Evolutionary conservation across 192 early-diverging fungal genomes (phyloP), one percentile per base, ranked within the genome.

Genomic region (Chytriomyces confervae): DNA sequence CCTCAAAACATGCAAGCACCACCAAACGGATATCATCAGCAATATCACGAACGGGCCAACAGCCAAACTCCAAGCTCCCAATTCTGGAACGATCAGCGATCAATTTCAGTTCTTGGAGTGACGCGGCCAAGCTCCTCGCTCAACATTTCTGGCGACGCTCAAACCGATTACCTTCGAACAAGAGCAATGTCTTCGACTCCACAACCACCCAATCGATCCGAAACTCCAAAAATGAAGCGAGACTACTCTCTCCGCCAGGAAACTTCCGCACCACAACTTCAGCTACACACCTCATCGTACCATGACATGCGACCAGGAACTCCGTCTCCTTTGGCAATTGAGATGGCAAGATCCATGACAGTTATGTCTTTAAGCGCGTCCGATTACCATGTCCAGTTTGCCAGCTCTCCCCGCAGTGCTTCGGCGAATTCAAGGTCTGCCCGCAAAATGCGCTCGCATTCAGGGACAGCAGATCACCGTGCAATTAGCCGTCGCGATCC

Each of bases 401-500:
- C 61, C 27, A n/a, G 29, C 23, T 18, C 44, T 43, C 36, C 74
- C 6, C 23, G 74, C 13, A 50, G 49, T 9, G 61, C 49, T 20
- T 75, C 61, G 13, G 57, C 23, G 13, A 24, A 63, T 45, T 20
- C 72, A 43, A 36, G 62, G 43, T 4, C 11, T 2, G 63, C 49
- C 43, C n/a, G 46, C 20, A 78, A 78, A 50, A 72, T 78, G 68
- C 77, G 77, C 13, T 49, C 61, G 7, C 67, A 72, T 70, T 29
- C 50, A 6, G 77, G 77, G 45, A 62, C 77, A 7, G 71, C 47
- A 5, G 77, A 78, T 45, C 44, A 72, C 47, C 47, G 77, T 13
- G 77, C 77, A 43, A 78, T 78, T 45, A 72, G 69, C 43, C 67
- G 61, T 11, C 24, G 77, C 29, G 43, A 62, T 49, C 77, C 77